These are phyloP conservation scores for Colletotrichum eleusines DNA, from an alignment of 2,329 filamentous ascomycete genomes.

Conservation along the genomic window DNA sequence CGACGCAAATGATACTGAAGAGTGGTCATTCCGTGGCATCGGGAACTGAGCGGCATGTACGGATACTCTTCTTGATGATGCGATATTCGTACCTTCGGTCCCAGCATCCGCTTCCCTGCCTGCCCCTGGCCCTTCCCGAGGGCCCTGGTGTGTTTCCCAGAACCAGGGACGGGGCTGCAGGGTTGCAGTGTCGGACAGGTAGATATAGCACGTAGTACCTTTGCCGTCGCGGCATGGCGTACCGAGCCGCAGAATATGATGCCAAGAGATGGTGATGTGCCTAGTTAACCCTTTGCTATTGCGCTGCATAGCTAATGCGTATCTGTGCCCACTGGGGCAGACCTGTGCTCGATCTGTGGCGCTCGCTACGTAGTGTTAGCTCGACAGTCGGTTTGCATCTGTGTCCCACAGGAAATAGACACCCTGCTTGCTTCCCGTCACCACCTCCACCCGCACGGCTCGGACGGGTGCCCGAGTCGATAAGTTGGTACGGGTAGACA, in stretches of 20 bases:
- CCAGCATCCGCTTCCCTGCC: not conserved
- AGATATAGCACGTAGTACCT: not conserved
- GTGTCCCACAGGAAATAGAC: conserved; percentile 19
- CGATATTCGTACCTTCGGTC: too few relatives aligned
- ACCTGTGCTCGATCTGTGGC: conserved; percentile 30
- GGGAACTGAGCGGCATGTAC: not conserved
- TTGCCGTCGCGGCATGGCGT: conserved; percentile 5
- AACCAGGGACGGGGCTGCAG: not conserved
- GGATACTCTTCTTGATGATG: too few relatives aligned
- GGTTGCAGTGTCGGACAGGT: conserved; percentile 5
- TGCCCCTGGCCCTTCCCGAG: not conserved
- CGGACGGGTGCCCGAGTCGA: not conserved
- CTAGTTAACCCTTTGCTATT: conserved; percentile 10
- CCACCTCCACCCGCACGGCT: not conserved
- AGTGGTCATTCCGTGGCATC: not conserved
- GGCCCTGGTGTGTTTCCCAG: conserved; percentile 6
- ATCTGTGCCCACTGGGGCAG: conserved; percentile 4
- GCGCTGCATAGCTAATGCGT: not conserved
- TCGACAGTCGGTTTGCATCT: too few relatives aligned
- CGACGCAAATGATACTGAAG: not conserved
- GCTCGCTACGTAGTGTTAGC: too few relatives aligned
- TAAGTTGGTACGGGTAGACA: not conserved
- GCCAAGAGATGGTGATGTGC: conserved; percentile 14
- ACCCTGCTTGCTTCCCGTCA: not conserved
- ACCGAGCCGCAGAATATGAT: not conserved